Base-by-base conservation (phyloP, 306 rosid genomes). In the Lathyrus tuberosus region DNA sequence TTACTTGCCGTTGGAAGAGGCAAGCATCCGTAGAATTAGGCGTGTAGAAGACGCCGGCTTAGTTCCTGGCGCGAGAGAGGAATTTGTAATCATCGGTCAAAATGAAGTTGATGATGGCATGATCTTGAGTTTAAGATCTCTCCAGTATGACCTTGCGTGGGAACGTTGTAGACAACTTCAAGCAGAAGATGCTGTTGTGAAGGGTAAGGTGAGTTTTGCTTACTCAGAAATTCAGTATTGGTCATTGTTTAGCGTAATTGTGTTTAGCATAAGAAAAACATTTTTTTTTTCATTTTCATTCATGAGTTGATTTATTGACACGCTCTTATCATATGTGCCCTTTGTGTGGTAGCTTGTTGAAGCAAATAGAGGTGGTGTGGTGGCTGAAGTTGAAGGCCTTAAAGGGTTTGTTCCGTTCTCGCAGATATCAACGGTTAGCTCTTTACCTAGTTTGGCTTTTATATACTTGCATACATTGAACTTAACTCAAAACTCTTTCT, bases 321-420 rank as follows among this genome's bases (percentile, higher is more conserved):
- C 5, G 1, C 47, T 41, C n/a, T 4, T 10, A 10, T 46, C 6
- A 6, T 7, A 0, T 57, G 11, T 62, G 57, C 58, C 49, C 52
- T 68, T 71, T 69, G 46, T 63, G 20, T 69, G 77, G 78, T 88
- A 94, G 98, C 83, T 94, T 78, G 78, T 94, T 62, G 84, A 82
- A 66, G 89, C 91, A 14, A 94, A 94, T 83, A 94, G 79, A 81
- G 99, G 99, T 83, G 99, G 99, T 77, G 81, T 94, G 38, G 99
- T 94, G 78, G 97, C 98, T 48, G 78, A 79, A 70, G 94, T 90
- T 59, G 98, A 94, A 84, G 96, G 97, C 71, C 89, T 94, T 42
- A 83, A 82, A 75, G 98, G 98, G 15, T 94, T 94, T 83, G 90
- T 94, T 83, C 98, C 98, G 43, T 94, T 94, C 89, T 94, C 97